These are phyloP conservation scores for Trichoderma parareesei DNA, from an alignment of 495 filamentous ascomycete species.

Conservation along the genomic window DNA sequence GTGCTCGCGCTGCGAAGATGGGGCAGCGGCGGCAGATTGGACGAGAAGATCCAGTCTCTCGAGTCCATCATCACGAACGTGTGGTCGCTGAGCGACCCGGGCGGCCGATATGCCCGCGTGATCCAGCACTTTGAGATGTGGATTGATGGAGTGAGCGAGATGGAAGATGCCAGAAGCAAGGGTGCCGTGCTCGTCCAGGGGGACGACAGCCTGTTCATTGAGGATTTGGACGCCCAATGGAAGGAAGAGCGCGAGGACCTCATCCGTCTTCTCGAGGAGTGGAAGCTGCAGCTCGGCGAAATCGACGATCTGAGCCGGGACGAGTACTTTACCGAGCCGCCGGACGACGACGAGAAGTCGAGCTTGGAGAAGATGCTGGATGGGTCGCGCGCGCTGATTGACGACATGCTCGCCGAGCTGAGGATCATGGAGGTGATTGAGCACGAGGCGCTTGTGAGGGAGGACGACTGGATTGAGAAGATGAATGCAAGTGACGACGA, in stretches of 20 bases:
- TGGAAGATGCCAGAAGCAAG: constrained; percentile 28
- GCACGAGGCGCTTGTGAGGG: constrained; percentile 32
- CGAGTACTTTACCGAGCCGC: not conserved
- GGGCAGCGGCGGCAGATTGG: constrained; percentile 26
- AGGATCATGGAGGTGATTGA: constrained; percentile 40
- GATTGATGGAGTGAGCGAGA: constrained; percentile 32
- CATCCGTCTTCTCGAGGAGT: constrained; percentile 33
- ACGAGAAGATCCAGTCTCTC: constrained; percentile 43
- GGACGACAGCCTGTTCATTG: constrained; percentile 28
- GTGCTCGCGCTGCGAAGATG: constrained; percentile 31
- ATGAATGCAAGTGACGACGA: constrained; percentile 33
- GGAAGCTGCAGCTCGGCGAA: constrained; percentile 28
- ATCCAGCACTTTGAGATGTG: constrained; percentile 45
- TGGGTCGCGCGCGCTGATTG: constrained; percentile 31
- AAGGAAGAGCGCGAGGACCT: constrained; percentile 35
- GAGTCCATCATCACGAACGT: constrained; percentile 41
- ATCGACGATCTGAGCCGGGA: constrained; percentile 20
- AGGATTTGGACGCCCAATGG: constrained; percentile 33
- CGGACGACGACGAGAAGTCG: constrained; percentile 16
- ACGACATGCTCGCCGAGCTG: constrained; percentile 42
- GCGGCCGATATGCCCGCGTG: constrained; percentile 40
- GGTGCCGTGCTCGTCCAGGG: constrained; percentile 20
- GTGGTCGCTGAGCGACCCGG: constrained; percentile 40
- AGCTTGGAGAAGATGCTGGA: constrained; percentile 31
- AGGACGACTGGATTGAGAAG: constrained; percentile 39